A percentile compares a stretch with the other conserved stretches of the same genome.
Evolutionary conservation across 2,329 filamentous ascomycete genomes (phyloP).

Genomic region (Botrytis paeoniae): DNA sequence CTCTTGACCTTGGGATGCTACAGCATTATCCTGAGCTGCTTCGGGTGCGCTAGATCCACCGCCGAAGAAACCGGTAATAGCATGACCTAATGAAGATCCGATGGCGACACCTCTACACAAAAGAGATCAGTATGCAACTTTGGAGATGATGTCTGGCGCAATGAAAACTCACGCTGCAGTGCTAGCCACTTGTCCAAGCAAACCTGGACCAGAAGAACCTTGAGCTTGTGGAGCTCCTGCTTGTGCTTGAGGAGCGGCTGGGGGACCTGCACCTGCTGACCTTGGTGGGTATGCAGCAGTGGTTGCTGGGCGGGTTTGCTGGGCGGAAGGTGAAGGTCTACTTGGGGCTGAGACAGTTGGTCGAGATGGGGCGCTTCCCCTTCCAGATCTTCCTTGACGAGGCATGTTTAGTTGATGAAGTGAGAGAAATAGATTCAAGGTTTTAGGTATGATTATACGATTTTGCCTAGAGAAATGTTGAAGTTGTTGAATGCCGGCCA

Average conservation of each 20-base stretch:
- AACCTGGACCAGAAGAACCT: slow-evolving; percentile 65
- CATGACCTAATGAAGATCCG: slow-evolving; percentile 92
- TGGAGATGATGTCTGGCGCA: not conserved
- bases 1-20: slow-evolving; percentile 50
- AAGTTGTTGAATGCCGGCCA: slow-evolving; percentile 3
- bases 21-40: slow-evolving; percentile 49
- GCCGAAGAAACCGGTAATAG: slow-evolving; percentile 82
- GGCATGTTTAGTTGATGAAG: slow-evolving; percentile 54
- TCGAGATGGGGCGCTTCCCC: slow-evolving; percentile 56
- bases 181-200: slow-evolving; percentile 95
- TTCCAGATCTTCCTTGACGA: slow-evolving; percentile 70
- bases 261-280: slow-evolving; percentile 48
- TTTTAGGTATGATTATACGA: not conserved
- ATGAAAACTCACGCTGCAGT: slow-evolving; percentile 84
- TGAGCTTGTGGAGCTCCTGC: slow-evolving; percentile 33
- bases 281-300: slow-evolving; percentile 56
- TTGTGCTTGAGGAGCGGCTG: slow-evolving; percentile 32
- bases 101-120: slow-evolving; percentile 82
- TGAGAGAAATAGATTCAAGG: not conserved
- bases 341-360: slow-evolving; percentile 53
- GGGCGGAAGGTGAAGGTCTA: slow-evolving; percentile 51
- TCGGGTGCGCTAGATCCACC: slow-evolving; percentile 63
- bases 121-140: not conserved
- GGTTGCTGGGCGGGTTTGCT: slow-evolving; percentile 67
- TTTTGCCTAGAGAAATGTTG: slow-evolving; percentile 4